Percentiles rank a stretch among this genome's conserved stretches.
These are phyloP conservation scores for Phaseolus coccineus DNA, from an alignment of 331 rosid genomes.

Conservation along the genomic window DNA sequence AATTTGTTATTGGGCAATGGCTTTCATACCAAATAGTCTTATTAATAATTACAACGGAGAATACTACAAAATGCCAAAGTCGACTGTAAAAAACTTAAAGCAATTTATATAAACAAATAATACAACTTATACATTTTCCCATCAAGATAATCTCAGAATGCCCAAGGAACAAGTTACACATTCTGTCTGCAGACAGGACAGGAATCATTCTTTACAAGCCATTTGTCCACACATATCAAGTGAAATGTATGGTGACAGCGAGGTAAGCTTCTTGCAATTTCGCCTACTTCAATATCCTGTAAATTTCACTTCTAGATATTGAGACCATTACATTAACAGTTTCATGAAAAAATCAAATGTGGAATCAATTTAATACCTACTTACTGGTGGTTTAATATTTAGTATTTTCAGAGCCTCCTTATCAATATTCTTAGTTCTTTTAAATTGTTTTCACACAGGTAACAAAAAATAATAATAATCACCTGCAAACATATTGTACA, in stretches of 20 bases:
- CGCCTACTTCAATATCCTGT: slow-evolving; percentile 80
- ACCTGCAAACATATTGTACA: slow-evolving; percentile 91
- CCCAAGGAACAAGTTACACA: slow-evolving; percentile 42
- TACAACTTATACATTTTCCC: slow-evolving; percentile 37
- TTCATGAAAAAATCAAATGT: neutral
- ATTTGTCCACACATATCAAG: slow-evolving; percentile 77
- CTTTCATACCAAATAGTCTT: neutral
- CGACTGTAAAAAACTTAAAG: slow-evolving; percentile 40
- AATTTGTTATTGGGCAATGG: slow-evolving; percentile 14
- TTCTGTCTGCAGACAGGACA: slow-evolving; percentile 82
- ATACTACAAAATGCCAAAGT: slow-evolving; percentile 21
- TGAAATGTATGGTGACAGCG: slow-evolving; percentile 73
- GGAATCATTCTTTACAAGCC: slow-evolving; percentile 76
- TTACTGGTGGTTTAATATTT: slow-evolving; percentile 11
- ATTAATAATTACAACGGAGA: slow-evolving; percentile 31
- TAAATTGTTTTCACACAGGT: neutral
- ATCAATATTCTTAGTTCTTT: slow-evolving; percentile 12
- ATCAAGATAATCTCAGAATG: slow-evolving; percentile 31
- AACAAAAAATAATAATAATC: slow-evolving; percentile 22
- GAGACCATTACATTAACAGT: slow-evolving; percentile 12
- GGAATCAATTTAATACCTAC: neutral
- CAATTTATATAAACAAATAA: slow-evolving; percentile 9
- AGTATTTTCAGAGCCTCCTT: slow-evolving; percentile 4
- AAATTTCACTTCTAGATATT: slow-evolving; percentile 29
- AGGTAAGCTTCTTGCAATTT: slow-evolving; percentile 71